phyloP scores from a whole-genome alignment of 208 protist species.

The Wallacemonas sp. region DNA sequence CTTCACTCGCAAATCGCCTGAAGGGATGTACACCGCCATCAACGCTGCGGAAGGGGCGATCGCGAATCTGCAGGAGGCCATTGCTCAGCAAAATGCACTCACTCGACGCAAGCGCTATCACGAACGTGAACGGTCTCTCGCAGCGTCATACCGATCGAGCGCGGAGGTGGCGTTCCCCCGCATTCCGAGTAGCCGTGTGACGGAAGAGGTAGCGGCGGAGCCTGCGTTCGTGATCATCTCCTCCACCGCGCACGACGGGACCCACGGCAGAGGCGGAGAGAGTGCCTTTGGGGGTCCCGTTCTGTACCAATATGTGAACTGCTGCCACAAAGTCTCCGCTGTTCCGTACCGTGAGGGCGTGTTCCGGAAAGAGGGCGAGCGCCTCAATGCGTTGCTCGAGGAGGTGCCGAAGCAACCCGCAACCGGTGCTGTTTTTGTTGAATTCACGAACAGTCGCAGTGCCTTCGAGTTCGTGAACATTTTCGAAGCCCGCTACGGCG shows the following conservation, averaged over 20 bases:
- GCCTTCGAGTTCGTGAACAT: conserved; percentile 81
- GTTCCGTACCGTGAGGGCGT: conserved; percentile 47
- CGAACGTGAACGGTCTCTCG: neutral
- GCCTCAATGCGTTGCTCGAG: conserved; percentile 53
- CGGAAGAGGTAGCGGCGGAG: too few relatives aligned
- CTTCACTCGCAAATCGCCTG: conserved; percentile 60
- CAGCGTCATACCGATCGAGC: too few relatives aligned
- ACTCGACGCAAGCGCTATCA: conserved; percentile 14
- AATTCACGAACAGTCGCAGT: conserved; percentile 61
- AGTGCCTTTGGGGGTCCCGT: conserved; percentile 11
- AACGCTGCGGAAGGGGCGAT: conserved; percentile 58
- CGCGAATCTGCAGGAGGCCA: conserved; percentile 62
- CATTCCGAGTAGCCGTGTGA: neutral
- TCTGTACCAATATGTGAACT: conserved; percentile 33
- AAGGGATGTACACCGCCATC: conserved; percentile 57
- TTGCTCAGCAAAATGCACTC: conserved; percentile 69
- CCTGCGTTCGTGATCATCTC: too few relatives aligned
- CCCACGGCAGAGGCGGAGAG: neutral
- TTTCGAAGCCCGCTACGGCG: conserved; percentile 47
- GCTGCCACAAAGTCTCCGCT: conserved; percentile 47
- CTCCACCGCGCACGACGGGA: neutral
- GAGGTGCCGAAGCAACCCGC: conserved; percentile 33
- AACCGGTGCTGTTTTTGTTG: conserved; percentile 59
- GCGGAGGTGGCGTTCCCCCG: too few relatives aligned
- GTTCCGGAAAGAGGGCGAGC: conserved; percentile 32